Evolutionary conservation across 257 asterid genomes (phyloP), one percentile per base, ranked within the genome.

Genomic region (Solanum medicagineum): DNA sequence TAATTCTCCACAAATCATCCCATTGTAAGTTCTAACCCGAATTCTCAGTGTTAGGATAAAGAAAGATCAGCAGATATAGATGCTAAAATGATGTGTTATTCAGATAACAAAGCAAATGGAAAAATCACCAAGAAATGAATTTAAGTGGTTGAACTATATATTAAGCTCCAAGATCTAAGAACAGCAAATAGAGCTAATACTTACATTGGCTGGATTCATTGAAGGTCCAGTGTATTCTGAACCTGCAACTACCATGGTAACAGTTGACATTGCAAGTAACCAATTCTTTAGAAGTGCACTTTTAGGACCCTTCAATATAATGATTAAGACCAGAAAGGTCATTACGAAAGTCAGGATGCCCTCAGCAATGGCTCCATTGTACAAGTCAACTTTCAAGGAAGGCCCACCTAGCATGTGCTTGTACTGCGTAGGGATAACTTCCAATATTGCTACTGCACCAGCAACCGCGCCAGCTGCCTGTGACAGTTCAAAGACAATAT

Each of bases 151-250:
- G 16, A 75, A 14, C 56, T 22, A 75, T 45, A 26, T 53, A 24
- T 24, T 15, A 26, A 51, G 24, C 16, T 51, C 82, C 63, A 49
- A 77, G 82, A 51, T 51, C 14, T 51, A 63, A 60, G 79, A 60
- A 11, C 49, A 81, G 36, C 4, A 10, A 60, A 20, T 36, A 81
- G 69, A 59, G 54, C 44, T 8, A 24, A 47, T 63, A 86, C 97
- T 94, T 89, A 94, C 99, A 54, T 96, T 96, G 74, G 97, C 98
- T 83, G 99, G 99, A 89, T 96, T 96, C 99, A 94, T 93, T 81
- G 99, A 96, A 86, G 99, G 99, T 45, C 99, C 98, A 7, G 98
- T 94, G 84, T 93, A 94, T 70, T 87, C 81, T 49, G 98, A 90
- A 69, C 98, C 98, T 57, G 93, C 91, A 89, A 93, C 81, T 11